phyloP scores from a whole-genome alignment of 208 protist species.

The Leishmania amazonensis region DNA sequence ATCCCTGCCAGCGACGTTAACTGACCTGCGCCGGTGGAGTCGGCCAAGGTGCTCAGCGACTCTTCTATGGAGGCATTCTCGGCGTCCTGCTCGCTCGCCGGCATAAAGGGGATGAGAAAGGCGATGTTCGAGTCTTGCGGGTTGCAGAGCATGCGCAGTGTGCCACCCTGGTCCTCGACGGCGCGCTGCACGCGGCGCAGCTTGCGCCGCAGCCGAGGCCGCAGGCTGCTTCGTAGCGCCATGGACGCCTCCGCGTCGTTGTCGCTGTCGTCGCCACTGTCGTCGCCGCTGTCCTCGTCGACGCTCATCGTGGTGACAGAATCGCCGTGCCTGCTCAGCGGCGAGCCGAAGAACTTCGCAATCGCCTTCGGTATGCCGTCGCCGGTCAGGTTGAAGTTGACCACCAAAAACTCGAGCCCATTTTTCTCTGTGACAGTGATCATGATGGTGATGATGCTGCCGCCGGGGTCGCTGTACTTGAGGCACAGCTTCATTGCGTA shows the following conservation, averaged over 20 bases:
- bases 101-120: constrained; percentile 82
- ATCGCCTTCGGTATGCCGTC: constrained; percentile 54
- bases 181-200: constrained; percentile 52
- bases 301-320: constrained; percentile 10
- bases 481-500: constrained; percentile 72
- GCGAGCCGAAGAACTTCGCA: constrained; percentile 41
- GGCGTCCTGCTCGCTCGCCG: constrained; percentile 43
- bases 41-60: constrained; percentile 20
- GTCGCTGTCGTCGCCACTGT: constrained; percentile 19
- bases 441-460: constrained; percentile 57
- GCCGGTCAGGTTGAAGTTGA: constrained; percentile 77
- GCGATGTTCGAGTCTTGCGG: constrained; percentile 49
- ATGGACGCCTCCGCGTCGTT: constrained; percentile 7
- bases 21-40: constrained; percentile 11
- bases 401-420: constrained; percentile 79
- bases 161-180: constrained; percentile 85
- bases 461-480: constrained; percentile 23
- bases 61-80: constrained; percentile 41
- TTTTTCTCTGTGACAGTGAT: constrained; percentile 69
- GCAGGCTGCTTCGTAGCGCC: constrained; percentile 4
- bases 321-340: constrained; percentile 15
- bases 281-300: constrained; percentile 12
- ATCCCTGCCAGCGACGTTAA: constrained; percentile 3
- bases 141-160: constrained; percentile 53
- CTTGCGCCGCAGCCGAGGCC: constrained; percentile 33